Percentiles rank a stretch among this genome's conserved stretches.
Evolutionary conservation across 2,329 filamentous ascomycete species (phyloP).

Genomic region (Falciphora oryzae): DNA sequence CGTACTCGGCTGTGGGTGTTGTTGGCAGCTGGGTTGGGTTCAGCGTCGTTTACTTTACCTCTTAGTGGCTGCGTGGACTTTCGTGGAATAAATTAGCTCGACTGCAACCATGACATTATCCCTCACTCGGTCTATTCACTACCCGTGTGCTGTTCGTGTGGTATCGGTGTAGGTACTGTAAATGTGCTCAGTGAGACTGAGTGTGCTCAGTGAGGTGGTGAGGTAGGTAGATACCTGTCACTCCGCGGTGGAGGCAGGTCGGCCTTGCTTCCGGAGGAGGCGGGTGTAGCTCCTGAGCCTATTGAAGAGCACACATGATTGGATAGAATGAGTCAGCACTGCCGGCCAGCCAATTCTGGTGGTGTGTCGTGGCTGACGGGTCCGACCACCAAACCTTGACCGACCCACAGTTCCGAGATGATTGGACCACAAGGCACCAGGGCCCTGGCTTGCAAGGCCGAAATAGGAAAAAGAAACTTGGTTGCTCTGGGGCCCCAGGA

Average conservation of each 20-base stretch:
- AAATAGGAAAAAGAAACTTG: constrained; percentile 4
- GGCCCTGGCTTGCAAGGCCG: constrained; percentile 2
- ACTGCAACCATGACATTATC: not conserved
- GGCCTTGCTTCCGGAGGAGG: not conserved
- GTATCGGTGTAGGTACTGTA: no score
- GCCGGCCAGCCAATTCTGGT: not conserved
- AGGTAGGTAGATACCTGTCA: no score
- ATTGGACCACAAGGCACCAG: not conserved
- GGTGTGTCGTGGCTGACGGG: not conserved
- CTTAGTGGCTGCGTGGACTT: constrained; percentile 24
- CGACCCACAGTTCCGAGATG: not conserved
- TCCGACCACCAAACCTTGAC: not conserved
- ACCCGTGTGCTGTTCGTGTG: not conserved
- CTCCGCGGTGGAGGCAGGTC: not conserved
- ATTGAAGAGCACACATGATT: not conserved
- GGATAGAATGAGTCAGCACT: not conserved
- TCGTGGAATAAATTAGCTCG: not conserved
- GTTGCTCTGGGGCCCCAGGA: not conserved
- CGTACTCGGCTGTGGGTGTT: constrained; percentile 90
- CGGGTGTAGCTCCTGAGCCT: not conserved
- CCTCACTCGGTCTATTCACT: not conserved
- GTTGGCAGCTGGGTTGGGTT: constrained; percentile 95
- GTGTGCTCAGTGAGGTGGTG: no score
- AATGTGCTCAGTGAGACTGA: no score
- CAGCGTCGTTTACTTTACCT: constrained; percentile 80